Evolutionary conservation across 148 eudicot genomes (phyloP), one percentile per base, ranked within the genome.

Genomic region (Rheum nobile): DNA sequence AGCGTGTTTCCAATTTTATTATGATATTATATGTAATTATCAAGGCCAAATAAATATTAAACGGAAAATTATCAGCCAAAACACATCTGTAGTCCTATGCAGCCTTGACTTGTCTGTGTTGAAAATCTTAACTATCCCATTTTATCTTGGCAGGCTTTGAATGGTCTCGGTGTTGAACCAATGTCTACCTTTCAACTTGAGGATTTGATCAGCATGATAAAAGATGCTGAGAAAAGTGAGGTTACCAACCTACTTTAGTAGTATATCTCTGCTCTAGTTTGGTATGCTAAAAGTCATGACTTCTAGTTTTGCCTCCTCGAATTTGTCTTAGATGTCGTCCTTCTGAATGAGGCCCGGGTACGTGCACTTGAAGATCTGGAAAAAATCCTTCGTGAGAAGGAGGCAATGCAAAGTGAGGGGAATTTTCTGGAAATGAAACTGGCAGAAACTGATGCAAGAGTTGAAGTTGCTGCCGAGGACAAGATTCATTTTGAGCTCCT

Each of bases 221-320:
- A 83, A 72, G 90, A 85, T 85, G 97, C 98, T 29, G 97, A 90
- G 87, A 91, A 84, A 82, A 95, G 98, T 95, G 50, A 86, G 76
- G 93, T 32, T 38, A 37, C 71, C 54, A 31, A 21, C 70, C 70
- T 32, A 22, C 41, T 65, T 31, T 65, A 65, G n/a, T 65, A 32
- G 70, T 65, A 65, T 65, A 38, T 32, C 31, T 65, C 32, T 65
- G 70, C 22, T 34, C 69, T 65, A 65, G 39, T 65, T 65, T 65
- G 39, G 67, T 65, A 8, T 31, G 70, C 70, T 65, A 31, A 65
- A 61, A 32, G 70, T 65, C 70, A 26, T 29, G 32, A 26, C 67
- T 26, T 59, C 67, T 24, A 65, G 70, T 50, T 80, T 63, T 32
- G 41, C 38, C 70, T 65, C 70, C 72, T 55, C 50, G 47, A 48